Percentiles rank a stretch among this genome's conserved stretches.
These are phyloP conservation scores for Penicillium dipodomyicola DNA, from an alignment of 495 filamentous ascomycete genomes.

Conservation along the genomic window DNA sequence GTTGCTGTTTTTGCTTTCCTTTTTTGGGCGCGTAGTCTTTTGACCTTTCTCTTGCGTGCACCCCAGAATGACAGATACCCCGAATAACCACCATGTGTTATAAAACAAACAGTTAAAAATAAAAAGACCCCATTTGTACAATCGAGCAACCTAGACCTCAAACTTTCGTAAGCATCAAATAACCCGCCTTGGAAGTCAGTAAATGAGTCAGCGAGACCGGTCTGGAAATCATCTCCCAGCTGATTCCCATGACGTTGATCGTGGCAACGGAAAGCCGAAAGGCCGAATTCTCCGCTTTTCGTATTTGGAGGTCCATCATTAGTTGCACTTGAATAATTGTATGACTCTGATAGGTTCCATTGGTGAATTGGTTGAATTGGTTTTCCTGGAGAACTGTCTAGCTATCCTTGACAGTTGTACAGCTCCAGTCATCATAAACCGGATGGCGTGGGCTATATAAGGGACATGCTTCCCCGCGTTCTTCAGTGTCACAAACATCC, in stretches of 20 bases:
- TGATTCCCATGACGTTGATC: constrained; percentile 19
- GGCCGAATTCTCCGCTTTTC: constrained; percentile 17
- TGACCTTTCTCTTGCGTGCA: not conserved
- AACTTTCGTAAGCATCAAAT: not conserved
- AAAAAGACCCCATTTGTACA: not conserved
- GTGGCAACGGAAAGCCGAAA: constrained; percentile 14
- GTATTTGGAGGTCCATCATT: not conserved
- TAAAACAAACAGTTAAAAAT: not conserved
- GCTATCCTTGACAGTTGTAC: not conserved
- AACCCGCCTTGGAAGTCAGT: too few relatives aligned
- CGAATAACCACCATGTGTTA: not conserved
- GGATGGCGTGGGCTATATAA: constrained; percentile 2
- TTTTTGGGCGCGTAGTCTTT: not conserved
- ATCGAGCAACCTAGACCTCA: not conserved
- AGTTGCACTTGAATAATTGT: constrained; percentile 4
- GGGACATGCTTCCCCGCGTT: constrained; percentile 2
- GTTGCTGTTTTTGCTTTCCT: constrained; percentile 3
- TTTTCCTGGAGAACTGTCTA: constrained; percentile 1
- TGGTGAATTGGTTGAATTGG: not conserved
- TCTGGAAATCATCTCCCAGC: not conserved
- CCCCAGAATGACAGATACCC: constrained; percentile 13
- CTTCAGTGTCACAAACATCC: not conserved
- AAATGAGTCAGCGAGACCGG: constrained; percentile 22
- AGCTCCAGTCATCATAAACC: not conserved
- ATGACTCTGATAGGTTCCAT: constrained; percentile 18